Percentiles rank a stretch among this genome's conserved stretches.
Evolutionary conservation across 164 flowering plant species (phyloP).

Genomic region (Macadamia integrifolia): DNA sequence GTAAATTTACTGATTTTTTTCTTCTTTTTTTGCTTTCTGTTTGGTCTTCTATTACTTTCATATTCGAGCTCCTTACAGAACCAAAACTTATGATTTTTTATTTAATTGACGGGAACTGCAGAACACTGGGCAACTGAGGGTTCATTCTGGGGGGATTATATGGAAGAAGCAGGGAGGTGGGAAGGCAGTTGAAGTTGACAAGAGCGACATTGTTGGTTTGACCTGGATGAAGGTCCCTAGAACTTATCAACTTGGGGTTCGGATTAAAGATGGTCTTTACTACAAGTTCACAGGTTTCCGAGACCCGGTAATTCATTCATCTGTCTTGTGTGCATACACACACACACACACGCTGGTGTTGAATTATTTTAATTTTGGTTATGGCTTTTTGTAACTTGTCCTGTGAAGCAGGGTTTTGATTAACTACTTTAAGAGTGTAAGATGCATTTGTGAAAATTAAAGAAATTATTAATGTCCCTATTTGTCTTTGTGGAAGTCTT

Average conservation of each 20-base stretch:
- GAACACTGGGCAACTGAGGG: slow-evolving; percentile 85
- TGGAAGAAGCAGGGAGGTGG: slow-evolving; percentile 98
- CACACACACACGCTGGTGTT: too few relatives aligned
- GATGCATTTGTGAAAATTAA: too few relatives aligned
- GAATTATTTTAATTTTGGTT: background rate
- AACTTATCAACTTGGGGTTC: slow-evolving; percentile 75
- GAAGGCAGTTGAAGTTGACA: slow-evolving; percentile 81
- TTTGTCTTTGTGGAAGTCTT: too few relatives aligned
- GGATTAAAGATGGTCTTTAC: slow-evolving; percentile 64
- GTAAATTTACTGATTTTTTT: background rate
- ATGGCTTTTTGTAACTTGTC: background rate
- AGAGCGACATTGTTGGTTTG: slow-evolving; percentile 52
- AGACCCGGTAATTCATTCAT: slow-evolving; percentile 53
- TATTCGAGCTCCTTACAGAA: background rate
- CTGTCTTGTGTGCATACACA: too few relatives aligned
- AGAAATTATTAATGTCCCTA: too few relatives aligned
- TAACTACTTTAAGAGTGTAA: too few relatives aligned
- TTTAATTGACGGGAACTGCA: slow-evolving; percentile 24
- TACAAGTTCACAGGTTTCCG: slow-evolving; percentile 92
- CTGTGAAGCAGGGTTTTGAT: too few relatives aligned
- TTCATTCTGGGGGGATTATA: slow-evolving; percentile 60
- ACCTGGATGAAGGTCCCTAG: slow-evolving; percentile 96
- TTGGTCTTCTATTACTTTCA: background rate
- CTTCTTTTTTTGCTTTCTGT: background rate
- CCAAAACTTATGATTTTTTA: background rate